Evolutionary conservation across 495 filamentous ascomycete genomes (phyloP), one percentile per base, ranked within the genome.

Genomic region (Hyaloscypha variabilis): DNA sequence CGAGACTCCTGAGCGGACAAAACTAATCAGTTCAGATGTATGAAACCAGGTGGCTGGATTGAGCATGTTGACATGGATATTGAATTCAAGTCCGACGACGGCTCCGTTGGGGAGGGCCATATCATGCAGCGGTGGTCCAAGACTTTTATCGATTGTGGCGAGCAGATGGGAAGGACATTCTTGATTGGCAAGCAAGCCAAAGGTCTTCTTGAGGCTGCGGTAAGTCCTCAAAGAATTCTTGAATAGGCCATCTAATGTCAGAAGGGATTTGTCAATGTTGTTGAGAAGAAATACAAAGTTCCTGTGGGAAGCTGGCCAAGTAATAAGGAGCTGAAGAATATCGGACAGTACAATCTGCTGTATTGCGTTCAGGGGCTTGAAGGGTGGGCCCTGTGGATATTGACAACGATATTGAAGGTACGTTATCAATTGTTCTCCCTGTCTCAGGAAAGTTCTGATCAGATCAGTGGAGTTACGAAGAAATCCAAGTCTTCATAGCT

Each of bases 221-320:
- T 72, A 13, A 34, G 31, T 34, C 31, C 13, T 8, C 31, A 34
- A 13, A 34, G 8, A 34, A 8, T 8, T 0, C 13, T 34, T 6
- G 31, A 34, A 13, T 13, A 13, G 13, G 6, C 31, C 31, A 34
- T 34, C 31, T 34, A 68, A 28, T 73, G 66, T n/a, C 73, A 67
- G 1, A 76, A 74, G 0, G 80, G 80, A 17, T 83, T 83, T 60
- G 75, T 75, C 23, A 75, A 82, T 34, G 74, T 79, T 8, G 57
- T 67, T 19, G 76, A 78, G 60, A 63, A 73, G 42, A 42, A 73
- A 34, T 71, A 71, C 68, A 86, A 86, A 69, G 78, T 81, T 67
- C 83, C 84, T 1, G 58, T 85, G 24, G 80, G 82, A 2, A 71
- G 77, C 1, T 88, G 86, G 85, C 71, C 83, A 0, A 74, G 67